Base-by-base conservation (phyloP, 2,329 filamentous ascomycete genomes). In the Xylaria sp. region DNA sequence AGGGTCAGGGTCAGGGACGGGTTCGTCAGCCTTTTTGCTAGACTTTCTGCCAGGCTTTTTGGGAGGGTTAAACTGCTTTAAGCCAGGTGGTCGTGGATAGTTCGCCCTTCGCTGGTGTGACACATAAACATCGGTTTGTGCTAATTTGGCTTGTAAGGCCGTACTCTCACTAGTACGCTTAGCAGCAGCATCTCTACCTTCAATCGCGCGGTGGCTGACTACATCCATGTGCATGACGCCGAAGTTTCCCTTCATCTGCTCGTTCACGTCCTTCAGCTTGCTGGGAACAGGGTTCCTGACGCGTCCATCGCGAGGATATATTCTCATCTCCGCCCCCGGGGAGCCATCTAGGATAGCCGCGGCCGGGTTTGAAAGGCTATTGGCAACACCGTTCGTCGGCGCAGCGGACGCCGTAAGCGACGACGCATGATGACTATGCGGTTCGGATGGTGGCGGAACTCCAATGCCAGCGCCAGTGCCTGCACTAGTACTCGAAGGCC, bases 151-250 rank as follows among this genome's bases (percentile, higher is more conserved):
- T 50, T 88, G 87, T 62, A 86, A 82, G 55, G 85, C 87, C 13
- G 88, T 90, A 73, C 83, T 86, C 76, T 91, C 88, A 74, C 89
- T 91, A 13, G 87, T 86, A 60, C 87, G 85, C 77, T 89, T 88
- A 6, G 88, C 88, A 55, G 87, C 84, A 61, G 85, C 84, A 75
- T 86, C 83, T 57, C 86, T 82, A 50, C 84, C 81, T 60, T 84
- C 80, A 48, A 84, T 82, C 66, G 84, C 82, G 70, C 81, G 79
- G 75, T 80, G 82, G 65, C 80, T 81, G 25, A 76, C 75, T 31
- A 87, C 81, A 41, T 86, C 84, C 82, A 91, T 89, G 66, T 89
- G 87, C 84, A 91, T 89, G 50, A 90, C 87, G 55, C 84, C 82
- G 76, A 91, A 91, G 72, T 89, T 89, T 34, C 88, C 88, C 69